Base-by-base conservation (phyloP, 495 filamentous ascomycete species). In the Elaphomyces granulatus region DNA sequence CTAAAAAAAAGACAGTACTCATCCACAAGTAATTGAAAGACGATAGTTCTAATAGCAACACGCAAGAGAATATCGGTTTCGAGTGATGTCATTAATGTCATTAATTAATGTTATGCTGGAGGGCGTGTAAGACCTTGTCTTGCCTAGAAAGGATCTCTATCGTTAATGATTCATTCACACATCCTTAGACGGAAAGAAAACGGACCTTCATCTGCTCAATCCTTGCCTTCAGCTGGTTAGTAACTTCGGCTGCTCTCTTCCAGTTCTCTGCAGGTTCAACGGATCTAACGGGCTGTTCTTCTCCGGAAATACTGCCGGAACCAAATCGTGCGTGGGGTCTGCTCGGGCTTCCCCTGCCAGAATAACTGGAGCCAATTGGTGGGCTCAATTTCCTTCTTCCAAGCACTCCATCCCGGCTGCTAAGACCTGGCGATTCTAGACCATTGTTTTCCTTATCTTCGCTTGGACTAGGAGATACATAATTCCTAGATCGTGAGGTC, bases 181-280 rank as follows among this genome's bases (percentile, higher is more conserved):
- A 32, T 30, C 20, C 4, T 18, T 32, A 23, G 15, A 20, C n/a
- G 19, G 36, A 43, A n/a, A 26, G 37, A 20, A 35, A 20, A 44
- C 28, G 17, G 58, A 80, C 77, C 73, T 81, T 81, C 77, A 81
- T 81, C 57, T 77, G 66, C 69, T 99, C 92, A 58, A 99, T 99
- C 59, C 88, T 73, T 32, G 87, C 81, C 67, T 96, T 99, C 51
- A 99, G 61, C 59, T 90, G 86, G 58, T 83, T 95, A 31, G 92
- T 99, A 8, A 99, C 92, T 65, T 99, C 92, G n/a, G 90, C 90
- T 20, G 92, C 92, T 48, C 92, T 66, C 66, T 87, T 92, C 87
- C 90, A 99, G 55, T 85, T 95, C 61, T 95, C 90, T 34, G 85
- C 80, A 9, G 77, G 79, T 33, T 77, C 72, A 34, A 53, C 48